A percentile compares a stretch with the other conserved stretches of the same genome.
phyloP scores from a whole-genome alignment of 1,284 basidiomycete species.

The Leccinum glutinopallens region DNA sequence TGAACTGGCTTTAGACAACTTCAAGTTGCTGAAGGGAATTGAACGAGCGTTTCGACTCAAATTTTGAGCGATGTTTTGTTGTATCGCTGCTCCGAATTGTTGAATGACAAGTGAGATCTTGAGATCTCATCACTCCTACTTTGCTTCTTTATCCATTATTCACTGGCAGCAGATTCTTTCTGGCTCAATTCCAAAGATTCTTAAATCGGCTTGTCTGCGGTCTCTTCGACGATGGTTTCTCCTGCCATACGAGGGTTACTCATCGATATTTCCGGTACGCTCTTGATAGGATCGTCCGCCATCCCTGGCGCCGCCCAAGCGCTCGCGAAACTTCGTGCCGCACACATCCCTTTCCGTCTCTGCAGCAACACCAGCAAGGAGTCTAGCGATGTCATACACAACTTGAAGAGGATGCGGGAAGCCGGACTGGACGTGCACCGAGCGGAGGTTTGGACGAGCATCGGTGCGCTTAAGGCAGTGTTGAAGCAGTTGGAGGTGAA shows the following conservation, averaged over 20 bases:
- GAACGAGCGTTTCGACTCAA: no score
- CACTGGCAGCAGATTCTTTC: no score
- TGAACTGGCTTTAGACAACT: no score
- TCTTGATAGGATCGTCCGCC: constrained; percentile 57
- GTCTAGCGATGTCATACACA: constrained; percentile 47
- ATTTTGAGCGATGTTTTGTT: no score
- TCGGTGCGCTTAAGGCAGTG: constrained; percentile 57
- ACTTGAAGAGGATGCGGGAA: constrained; percentile 36
- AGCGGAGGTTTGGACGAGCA: constrained; percentile 56
- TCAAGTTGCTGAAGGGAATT: no score
- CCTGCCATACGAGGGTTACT: constrained; percentile 52
- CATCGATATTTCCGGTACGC: constrained; percentile 71
- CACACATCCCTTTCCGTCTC: constrained; percentile 58
- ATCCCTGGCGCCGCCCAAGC: constrained; percentile 53
- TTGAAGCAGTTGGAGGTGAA: constrained; percentile 44
- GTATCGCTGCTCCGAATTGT: no score
- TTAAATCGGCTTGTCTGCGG: no score
- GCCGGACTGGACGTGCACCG: constrained; percentile 53
- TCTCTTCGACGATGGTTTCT: background rate
- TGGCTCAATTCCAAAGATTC: no score
- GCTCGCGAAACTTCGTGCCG: constrained; percentile 47
- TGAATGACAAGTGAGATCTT: no score
- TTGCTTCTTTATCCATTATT: no score
- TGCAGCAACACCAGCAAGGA: constrained; percentile 67
- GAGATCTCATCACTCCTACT: no score